phyloP scores from a whole-genome alignment of 2,329 filamentous ascomycete genomes.

The Cladosporium sp. region DNA sequence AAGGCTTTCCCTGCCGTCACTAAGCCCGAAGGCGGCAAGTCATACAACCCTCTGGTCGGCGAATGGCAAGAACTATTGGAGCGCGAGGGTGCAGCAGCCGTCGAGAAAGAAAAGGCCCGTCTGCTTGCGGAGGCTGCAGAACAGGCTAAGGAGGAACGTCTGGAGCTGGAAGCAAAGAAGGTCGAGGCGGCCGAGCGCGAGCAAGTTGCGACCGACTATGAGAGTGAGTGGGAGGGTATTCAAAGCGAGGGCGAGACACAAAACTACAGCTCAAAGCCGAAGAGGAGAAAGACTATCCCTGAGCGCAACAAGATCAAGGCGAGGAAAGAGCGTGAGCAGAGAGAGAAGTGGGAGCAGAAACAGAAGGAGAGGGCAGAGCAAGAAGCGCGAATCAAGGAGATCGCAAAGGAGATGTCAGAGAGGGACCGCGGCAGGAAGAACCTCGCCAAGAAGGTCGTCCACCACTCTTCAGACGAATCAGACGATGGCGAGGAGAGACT shows the following conservation, averaged over 20 bases:
- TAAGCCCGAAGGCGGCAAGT: conserved; percentile 78
- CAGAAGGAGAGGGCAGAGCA: conserved; percentile 74
- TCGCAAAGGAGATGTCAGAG: conserved; percentile 63
- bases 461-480: conserved; percentile 24
- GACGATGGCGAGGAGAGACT: conserved; percentile 46
- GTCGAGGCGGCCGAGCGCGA: conserved; percentile 72
- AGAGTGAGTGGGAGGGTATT: conserved; percentile 82
- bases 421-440: conserved; percentile 50
- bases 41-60: conserved; percentile 86
- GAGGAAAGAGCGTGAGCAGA: conserved; percentile 81
- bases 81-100: conserved; percentile 73
- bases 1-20: conserved; percentile 76
- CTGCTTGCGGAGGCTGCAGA: conserved; percentile 67
- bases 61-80: conserved; percentile 80
- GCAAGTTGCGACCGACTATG: conserved; percentile 61
- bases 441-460: conserved; percentile 30
- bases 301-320: conserved; percentile 87
- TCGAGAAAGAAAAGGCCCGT: conserved; percentile 76
- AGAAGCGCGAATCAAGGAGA: conserved; percentile 67
- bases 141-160: conserved; percentile 65
- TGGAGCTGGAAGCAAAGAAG: conserved; percentile 70
- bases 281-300: conserved; percentile 78
- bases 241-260: conserved; percentile 51
- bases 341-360: conserved; percentile 71
- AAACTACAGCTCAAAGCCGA: conserved; percentile 65